These are phyloP conservation scores for Pythium guiyangense DNA, from an alignment of 352 stramenopile species.

Conservation along the genomic window DNA sequence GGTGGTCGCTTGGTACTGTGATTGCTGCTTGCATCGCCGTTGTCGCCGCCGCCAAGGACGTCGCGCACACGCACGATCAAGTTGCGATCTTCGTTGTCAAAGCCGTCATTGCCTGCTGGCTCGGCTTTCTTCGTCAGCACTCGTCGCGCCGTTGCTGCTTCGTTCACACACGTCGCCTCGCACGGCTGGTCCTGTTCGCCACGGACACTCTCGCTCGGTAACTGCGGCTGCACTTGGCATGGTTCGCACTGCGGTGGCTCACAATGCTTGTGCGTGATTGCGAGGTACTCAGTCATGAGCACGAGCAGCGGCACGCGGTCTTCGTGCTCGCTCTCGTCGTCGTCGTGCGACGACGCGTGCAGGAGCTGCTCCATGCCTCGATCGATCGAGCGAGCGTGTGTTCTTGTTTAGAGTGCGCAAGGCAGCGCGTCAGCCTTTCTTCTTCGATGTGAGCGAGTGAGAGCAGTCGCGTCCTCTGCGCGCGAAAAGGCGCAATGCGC, in stretches of 20 bases:
- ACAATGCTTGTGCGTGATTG: constrained; percentile 23
- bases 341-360: neutral
- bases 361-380: neutral
- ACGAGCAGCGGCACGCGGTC: constrained; percentile 10
- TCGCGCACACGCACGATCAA: constrained; percentile 40
- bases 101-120: constrained; percentile 27
- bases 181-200: neutral
- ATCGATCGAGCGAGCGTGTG: neutral
- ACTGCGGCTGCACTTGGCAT: no score
- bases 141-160: constrained; percentile 8
- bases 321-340: neutral
- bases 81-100: constrained; percentile 50
- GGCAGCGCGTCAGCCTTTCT: neutral
- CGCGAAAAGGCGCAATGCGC: neutral
- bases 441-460: neutral
- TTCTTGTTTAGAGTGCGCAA: neutral
- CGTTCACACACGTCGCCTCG: neutral
- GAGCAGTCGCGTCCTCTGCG: neutral
- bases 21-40: neutral
- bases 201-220: no score
- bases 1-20: neutral
- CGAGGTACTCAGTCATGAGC: constrained; percentile 23
- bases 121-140: constrained; percentile 40
- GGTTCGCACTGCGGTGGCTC: constrained; percentile 1
- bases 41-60: constrained; percentile 17